Evolutionary conservation across 2,329 filamentous ascomycete genomes (phyloP).

Genomic region (Penicillium sclerotigenum): DNA sequence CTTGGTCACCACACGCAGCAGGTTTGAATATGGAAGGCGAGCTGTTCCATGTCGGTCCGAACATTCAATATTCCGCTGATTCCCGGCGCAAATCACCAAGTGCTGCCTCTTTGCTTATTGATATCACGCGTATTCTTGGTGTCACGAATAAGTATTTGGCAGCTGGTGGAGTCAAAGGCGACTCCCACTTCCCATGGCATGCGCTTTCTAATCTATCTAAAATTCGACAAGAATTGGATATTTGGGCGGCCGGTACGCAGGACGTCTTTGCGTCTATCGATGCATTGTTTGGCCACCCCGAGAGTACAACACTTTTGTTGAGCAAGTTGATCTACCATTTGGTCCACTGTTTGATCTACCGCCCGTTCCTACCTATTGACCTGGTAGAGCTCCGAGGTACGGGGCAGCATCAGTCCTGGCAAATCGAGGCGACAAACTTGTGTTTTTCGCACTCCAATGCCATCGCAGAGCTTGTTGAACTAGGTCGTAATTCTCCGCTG

Average conservation of each 20-base stretch:
- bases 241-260: slow-evolving; percentile 79
- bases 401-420: slow-evolving; percentile 86
- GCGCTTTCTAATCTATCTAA: slow-evolving; percentile 79
- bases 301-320: slow-evolving; percentile 74
- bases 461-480: slow-evolving; percentile 76
- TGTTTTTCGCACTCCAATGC: slow-evolving; percentile 86
- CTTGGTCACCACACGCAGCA: slow-evolving; percentile 63
- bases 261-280: slow-evolving; percentile 75
- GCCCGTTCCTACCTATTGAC: slow-evolving; percentile 82
- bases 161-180: slow-evolving; percentile 80
- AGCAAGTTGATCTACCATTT: slow-evolving; percentile 86
- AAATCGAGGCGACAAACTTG: slow-evolving; percentile 84
- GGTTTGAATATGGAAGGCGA: slow-evolving; percentile 69
- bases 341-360: slow-evolving; percentile 81
- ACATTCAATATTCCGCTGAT: slow-evolving; percentile 68
- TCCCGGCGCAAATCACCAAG: slow-evolving; percentile 69
- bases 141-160: slow-evolving; percentile 81
- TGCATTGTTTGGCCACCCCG: slow-evolving; percentile 69
- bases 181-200: slow-evolving; percentile 90
- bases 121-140: slow-evolving; percentile 77
- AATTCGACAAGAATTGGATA: slow-evolving; percentile 78
- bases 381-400: slow-evolving; percentile 74
- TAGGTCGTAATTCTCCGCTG: slow-evolving; percentile 68
- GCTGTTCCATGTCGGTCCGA: slow-evolving; percentile 76
- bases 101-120: slow-evolving; percentile 75